phyloP scores from a whole-genome alignment of 2,329 filamentous ascomycete species.

The Penicillium aurantiogriseum region DNA sequence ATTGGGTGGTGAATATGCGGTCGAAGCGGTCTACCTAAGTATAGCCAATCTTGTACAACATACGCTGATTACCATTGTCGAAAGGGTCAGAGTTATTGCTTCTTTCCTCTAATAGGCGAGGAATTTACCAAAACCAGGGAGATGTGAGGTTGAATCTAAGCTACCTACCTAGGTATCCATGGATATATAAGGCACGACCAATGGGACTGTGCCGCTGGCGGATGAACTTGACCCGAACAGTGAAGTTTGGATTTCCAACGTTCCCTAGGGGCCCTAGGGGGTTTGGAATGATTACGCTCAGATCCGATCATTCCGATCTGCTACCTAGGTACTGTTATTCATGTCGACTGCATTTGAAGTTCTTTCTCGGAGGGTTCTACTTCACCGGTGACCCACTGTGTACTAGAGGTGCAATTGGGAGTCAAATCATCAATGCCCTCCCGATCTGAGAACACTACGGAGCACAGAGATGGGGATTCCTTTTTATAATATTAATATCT shows the following conservation, averaged over 20 bases:
- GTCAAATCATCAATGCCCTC: not conserved
- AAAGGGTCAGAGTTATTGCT: not conserved
- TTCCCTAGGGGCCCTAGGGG: not conserved
- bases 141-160: not conserved
- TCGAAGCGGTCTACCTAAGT: conserved; percentile 55
- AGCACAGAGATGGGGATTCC: not conserved
- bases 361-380: not conserved
- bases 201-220: not conserved
- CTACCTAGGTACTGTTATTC: too few relatives aligned
- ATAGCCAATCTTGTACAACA: conserved; percentile 54
- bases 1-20: conserved; percentile 58
- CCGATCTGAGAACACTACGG: not conserved
- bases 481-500: not conserved
- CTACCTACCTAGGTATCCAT: not conserved
- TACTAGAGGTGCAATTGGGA: not conserved
- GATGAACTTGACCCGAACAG: not conserved
- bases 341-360: not conserved
- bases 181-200: not conserved
- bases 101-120: not conserved
- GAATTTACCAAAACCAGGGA: not conserved
- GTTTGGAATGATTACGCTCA: not conserved
- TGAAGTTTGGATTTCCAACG: not conserved
- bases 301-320: not conserved
- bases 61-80: conserved; percentile 49
- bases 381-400: not conserved